Percentiles rank a stretch among this genome's conserved stretches.
Evolutionary conservation across 495 filamentous ascomycete species (phyloP).

Genomic region (Penicillium coprophilum): DNA sequence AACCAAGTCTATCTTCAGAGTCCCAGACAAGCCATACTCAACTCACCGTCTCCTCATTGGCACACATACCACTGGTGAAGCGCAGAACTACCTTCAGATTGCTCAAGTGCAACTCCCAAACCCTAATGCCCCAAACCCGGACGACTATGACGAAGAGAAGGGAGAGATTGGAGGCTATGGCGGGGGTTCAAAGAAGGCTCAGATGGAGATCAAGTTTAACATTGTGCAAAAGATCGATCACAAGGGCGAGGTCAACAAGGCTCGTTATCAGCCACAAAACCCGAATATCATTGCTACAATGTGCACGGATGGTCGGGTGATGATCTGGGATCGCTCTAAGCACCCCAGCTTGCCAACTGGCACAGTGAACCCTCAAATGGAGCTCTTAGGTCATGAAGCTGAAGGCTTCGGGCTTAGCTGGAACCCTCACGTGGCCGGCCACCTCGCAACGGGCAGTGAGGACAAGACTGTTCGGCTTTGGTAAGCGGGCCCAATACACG

Average conservation of each 20-base stretch:
- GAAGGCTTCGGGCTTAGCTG: slow-evolving; percentile 96
- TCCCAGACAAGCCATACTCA: slow-evolving; percentile 81
- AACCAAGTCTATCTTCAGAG: slow-evolving; percentile 39
- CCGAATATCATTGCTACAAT: slow-evolving; percentile 96
- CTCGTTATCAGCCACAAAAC: slow-evolving; percentile 95
- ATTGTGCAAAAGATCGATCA: slow-evolving; percentile 96
- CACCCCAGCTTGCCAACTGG: slow-evolving; percentile 73
- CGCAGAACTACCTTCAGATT: slow-evolving; percentile 92
- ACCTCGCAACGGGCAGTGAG: slow-evolving; percentile 84
- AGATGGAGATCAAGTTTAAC: slow-evolving; percentile 74
- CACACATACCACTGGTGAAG: slow-evolving; percentile 86
- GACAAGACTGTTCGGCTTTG: slow-evolving; percentile 89
- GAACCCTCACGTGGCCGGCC: slow-evolving; percentile 81
- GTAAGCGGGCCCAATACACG: slow-evolving; percentile 46
- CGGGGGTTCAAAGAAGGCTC: slow-evolving; percentile 59
- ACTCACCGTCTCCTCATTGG: slow-evolving; percentile 89
- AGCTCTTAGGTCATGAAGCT: slow-evolving; percentile 76
- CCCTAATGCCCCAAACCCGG: slow-evolving; percentile 64
- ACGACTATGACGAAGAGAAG: slow-evolving; percentile 85
- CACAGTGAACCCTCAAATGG: slow-evolving; percentile 75
- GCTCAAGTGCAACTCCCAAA: slow-evolving; percentile 90
- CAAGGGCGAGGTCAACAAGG: slow-evolving; percentile 96
- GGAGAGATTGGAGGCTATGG: slow-evolving; percentile 95
- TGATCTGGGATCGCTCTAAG: slow-evolving; percentile 96
- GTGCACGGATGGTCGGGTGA: slow-evolving; percentile 79